Evolutionary conservation across 805 yeast species (phyloP).

Genomic region (Monosporozyma unispora): DNA sequence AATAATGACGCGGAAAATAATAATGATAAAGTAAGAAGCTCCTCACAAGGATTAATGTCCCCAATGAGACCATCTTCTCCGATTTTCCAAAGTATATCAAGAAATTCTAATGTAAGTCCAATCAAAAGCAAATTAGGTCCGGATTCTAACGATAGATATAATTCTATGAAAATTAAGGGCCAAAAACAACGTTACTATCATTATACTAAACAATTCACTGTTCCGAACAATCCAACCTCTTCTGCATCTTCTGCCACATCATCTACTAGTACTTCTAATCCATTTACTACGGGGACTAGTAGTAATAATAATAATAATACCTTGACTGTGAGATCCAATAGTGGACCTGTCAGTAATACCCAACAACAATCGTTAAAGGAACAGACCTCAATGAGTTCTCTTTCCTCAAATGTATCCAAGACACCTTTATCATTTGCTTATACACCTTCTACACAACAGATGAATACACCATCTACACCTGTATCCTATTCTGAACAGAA

Average conservation of each 20-base stretch:
- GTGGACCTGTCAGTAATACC: conserved; percentile 1
- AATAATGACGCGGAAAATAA: neutral
- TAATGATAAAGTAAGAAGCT: neutral
- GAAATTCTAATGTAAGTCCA: conserved; percentile 6
- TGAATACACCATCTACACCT: conserved; percentile 20
- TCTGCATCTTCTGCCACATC: neutral
- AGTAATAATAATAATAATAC: conserved; percentile 8
- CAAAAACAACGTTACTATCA: conserved; percentile 28
- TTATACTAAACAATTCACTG: conserved; percentile 23
- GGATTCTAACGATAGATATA: conserved; percentile 11
- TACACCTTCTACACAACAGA: conserved; percentile 18
- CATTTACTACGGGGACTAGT: conserved; percentile 2
- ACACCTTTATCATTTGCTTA: conserved; percentile 22
- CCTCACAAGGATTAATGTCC: conserved; percentile 11
- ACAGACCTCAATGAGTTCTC: conserved; percentile 20
- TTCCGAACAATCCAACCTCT: neutral
- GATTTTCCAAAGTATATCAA: conserved; percentile 4
- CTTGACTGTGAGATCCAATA: conserved; percentile 1
- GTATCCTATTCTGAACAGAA: conserved; percentile 8
- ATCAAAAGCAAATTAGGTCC: conserved; percentile 1
- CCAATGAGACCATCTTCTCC: conserved; percentile 19
- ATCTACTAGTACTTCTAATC: conserved; percentile 5
- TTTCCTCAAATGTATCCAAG: conserved; percentile 19
- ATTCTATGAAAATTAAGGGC: conserved; percentile 25
- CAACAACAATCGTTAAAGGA: conserved; percentile 21